Base-by-base conservation (phyloP, 805 yeast species). In the Sungouiozyma intestinalis region DNA sequence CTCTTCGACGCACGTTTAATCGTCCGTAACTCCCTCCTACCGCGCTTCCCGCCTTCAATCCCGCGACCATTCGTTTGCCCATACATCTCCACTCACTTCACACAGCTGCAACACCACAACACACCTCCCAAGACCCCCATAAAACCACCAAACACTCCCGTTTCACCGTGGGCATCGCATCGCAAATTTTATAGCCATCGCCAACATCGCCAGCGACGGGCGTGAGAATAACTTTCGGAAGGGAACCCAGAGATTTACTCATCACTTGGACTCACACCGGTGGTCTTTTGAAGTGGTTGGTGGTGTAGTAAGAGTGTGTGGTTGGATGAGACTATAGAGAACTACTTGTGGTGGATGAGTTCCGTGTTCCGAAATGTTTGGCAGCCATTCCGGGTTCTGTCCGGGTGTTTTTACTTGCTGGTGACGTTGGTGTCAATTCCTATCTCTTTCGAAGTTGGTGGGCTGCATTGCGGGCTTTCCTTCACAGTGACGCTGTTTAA, bases 361-460 rank as follows among this genome's bases (percentile, higher is more conserved):
- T 24, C 29, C 9, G 9, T 24, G 11, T 24, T 24, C 11, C 29
- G 29, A 7, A 24, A 24, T 24, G 29, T 24, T 6, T 24, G 29
- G 29, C 29, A 6, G 29, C 29, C 29, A 39, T 42, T 53, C 16
- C 54, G 64, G 34, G 53, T 55, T 29, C 39, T 72, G 14, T 65
- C 77, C 45, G 76, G 84, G 0, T 63, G 76, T 1, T 61, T 82
- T 24, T 86, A 87, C 54, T 66, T 86, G 41, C 59, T 74, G 4
- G 73, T 85, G 40, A 77, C 85, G 11, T 73, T 87, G 21, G 68
- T 88, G 24, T 82, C 96, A 2, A 82, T 92, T 5, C 97, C 97
- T 3, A 72, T 92, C 47, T 83, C 97, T 18, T 92, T 92, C 63
- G 95, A 90, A 55, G 81, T 86, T 33, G 97, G 97, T 8, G 97